Conservation (phyloP, 805 yeast genomes). For the Teunomyces tritomae region DNA sequence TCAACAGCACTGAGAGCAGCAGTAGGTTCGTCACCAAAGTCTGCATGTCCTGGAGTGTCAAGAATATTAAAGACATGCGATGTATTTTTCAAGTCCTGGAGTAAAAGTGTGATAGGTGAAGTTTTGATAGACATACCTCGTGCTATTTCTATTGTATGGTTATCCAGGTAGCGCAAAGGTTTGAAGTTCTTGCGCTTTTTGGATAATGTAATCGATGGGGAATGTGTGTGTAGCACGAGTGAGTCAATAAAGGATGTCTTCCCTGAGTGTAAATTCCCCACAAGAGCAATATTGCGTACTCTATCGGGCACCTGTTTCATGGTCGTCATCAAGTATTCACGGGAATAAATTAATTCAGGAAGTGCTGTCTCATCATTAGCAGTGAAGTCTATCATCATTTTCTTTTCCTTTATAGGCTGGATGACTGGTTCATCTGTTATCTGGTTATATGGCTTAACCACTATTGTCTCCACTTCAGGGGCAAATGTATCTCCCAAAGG, state of each 20-base stretch:
- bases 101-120: slow-evolving; percentile 58
- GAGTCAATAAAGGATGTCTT: slow-evolving; percentile 77
- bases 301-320: slow-evolving; percentile 54
- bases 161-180: slow-evolving; percentile 68
- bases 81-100: slow-evolving; percentile 48
- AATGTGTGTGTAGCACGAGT: slow-evolving; percentile 65
- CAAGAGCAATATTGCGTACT: slow-evolving; percentile 69
- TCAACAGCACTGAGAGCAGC: slow-evolving; percentile 61
- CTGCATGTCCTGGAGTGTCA: slow-evolving; percentile 92
- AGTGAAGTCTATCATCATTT: slow-evolving; percentile 41
- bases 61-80: slow-evolving; percentile 61
- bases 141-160: slow-evolving; percentile 62
- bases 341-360: slow-evolving; percentile 61
- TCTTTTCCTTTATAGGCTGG: slow-evolving; percentile 44
- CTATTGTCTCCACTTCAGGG: slow-evolving; percentile 31
- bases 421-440: slow-evolving; percentile 58
- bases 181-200: slow-evolving; percentile 36
- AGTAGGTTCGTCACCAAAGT: slow-evolving; percentile 74
- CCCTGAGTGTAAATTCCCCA: slow-evolving; percentile 84
- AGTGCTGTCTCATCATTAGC: slow-evolving; percentile 22
- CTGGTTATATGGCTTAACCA: slow-evolving; percentile 34
- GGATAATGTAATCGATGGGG: slow-evolving; percentile 20
- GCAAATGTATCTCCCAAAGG: slow-evolving; percentile 3
- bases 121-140: slow-evolving; percentile 69
- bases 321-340: slow-evolving; percentile 56